phyloP scores from a whole-genome alignment of 2,329 filamentous ascomycete species.

The Lomentospora prolificans region DNA sequence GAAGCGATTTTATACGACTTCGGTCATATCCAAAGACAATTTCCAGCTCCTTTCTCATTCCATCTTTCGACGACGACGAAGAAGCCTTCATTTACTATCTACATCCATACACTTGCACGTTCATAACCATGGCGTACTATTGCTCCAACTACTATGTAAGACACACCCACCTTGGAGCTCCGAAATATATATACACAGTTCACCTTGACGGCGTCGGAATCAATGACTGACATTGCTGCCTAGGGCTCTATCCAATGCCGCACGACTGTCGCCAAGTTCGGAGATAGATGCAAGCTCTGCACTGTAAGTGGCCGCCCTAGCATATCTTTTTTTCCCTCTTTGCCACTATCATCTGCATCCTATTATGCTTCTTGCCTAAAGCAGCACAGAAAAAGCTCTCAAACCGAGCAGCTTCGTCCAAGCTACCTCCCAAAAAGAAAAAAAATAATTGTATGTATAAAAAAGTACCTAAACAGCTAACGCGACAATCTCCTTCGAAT shows the following conservation, averaged over 20 bases:
- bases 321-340: background rate
- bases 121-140: conserved; percentile 20
- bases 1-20: too few species aligned
- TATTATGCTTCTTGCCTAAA: background rate
- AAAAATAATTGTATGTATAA: background rate
- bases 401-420: background rate
- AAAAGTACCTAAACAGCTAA: background rate
- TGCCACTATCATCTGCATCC: background rate
- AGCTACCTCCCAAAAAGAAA: background rate
- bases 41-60: too few species aligned
- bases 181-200: too few species aligned
- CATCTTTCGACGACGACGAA: too few species aligned
- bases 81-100: too few species aligned
- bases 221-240: background rate
- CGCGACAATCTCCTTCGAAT: background rate
- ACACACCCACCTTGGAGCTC: too few species aligned
- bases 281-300: conserved; percentile 26
- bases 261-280: conserved; percentile 25
- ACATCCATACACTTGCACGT: background rate
- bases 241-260: conserved; percentile 27
- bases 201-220: background rate
- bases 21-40: too few species aligned
- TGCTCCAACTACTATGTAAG: conserved; percentile 29
- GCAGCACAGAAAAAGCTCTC: background rate
- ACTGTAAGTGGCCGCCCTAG: conserved; percentile 15